Percentiles rank a stretch among this genome's conserved stretches.
phyloP scores from a whole-genome alignment of 164 flowering plant species.

The Santalum album region DNA sequence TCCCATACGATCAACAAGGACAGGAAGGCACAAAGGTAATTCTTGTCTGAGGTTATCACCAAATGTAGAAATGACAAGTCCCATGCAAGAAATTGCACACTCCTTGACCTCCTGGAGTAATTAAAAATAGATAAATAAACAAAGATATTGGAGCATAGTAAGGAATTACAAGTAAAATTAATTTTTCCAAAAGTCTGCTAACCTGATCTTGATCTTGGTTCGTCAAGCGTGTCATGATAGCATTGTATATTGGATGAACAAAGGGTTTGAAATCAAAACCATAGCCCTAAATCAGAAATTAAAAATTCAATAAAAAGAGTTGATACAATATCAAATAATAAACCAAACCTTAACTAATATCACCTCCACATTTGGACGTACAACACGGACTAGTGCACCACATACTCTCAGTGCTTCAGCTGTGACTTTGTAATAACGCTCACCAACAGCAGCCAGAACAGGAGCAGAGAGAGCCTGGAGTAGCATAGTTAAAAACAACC shows the following conservation, averaged over 20 bases:
- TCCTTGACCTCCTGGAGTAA: constrained; percentile 88
- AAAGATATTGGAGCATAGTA: constrained; percentile 5
- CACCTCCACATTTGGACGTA: constrained; percentile 83
- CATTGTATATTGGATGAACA: constrained; percentile 83
- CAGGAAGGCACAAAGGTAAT: constrained; percentile 84
- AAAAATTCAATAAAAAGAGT: neutral
- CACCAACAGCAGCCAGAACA: constrained; percentile 84
- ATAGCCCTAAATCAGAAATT: constrained; percentile 31
- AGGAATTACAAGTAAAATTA: neutral
- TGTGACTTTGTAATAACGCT: constrained; percentile 96
- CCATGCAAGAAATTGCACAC: constrained; percentile 98
- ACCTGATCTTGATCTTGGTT: constrained; percentile 99
- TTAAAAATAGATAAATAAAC: constrained; percentile 1
- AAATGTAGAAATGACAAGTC: constrained; percentile 86
- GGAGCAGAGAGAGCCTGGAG: constrained; percentile 77
- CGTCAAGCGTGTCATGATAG: constrained; percentile 82
- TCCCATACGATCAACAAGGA: constrained; percentile 98
- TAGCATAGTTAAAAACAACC: too few species aligned
- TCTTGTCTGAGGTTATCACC: constrained; percentile 80
- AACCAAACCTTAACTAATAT: constrained; percentile 5
- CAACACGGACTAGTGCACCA: constrained; percentile 91
- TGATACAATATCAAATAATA: neutral
- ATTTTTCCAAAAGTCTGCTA: constrained; percentile 1
- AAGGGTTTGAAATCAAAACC: constrained; percentile 78
- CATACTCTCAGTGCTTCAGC: constrained; percentile 98